These are phyloP conservation scores for Trichosporon sp. DNA, from an alignment of 1,284 basidiomycete species.

Conservation along the genomic window DNA sequence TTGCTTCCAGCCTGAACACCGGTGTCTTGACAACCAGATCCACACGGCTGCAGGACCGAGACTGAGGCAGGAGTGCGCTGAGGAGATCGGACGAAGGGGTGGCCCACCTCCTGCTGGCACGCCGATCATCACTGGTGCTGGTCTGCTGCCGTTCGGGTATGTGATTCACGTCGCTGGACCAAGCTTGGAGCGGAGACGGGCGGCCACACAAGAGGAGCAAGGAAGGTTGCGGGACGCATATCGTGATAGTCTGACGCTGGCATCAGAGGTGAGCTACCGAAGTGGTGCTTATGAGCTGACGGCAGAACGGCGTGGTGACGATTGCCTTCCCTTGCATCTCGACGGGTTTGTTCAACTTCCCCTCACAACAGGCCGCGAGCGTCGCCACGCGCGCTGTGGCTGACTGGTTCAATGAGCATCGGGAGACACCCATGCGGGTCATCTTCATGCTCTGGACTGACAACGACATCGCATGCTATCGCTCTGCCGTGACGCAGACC, in stretches of 20 bases:
- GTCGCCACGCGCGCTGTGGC: constrained; percentile 2
- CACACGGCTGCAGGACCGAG: constrained; percentile 11
- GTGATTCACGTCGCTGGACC: constrained; percentile 15
- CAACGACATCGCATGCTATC: constrained; percentile 1
- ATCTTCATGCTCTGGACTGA: constrained; percentile 13
- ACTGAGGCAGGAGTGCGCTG: constrained; percentile 6
- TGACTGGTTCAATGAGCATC: constrained; percentile 6
- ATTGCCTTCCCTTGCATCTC: constrained; percentile 19
- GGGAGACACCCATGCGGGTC: neutral
- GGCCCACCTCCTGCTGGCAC: neutral
- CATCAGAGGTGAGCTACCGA: neutral
- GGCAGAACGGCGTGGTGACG: constrained; percentile 5
- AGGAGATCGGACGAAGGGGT: neutral
- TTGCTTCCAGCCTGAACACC: constrained; percentile 17
- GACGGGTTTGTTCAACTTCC: constrained; percentile 16
- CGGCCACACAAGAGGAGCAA: neutral
- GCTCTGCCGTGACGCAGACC: neutral
- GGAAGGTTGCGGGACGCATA: neutral
- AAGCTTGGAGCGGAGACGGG: neutral
- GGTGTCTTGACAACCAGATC: constrained; percentile 16
- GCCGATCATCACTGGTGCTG: constrained; percentile 7
- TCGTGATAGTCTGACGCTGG: neutral
- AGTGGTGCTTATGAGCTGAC: neutral
- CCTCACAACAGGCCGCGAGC: neutral
- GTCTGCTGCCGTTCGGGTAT: neutral